Conservation (phyloP, 768 basidiomycete species). For the Coprinellus micaceus region DNA sequence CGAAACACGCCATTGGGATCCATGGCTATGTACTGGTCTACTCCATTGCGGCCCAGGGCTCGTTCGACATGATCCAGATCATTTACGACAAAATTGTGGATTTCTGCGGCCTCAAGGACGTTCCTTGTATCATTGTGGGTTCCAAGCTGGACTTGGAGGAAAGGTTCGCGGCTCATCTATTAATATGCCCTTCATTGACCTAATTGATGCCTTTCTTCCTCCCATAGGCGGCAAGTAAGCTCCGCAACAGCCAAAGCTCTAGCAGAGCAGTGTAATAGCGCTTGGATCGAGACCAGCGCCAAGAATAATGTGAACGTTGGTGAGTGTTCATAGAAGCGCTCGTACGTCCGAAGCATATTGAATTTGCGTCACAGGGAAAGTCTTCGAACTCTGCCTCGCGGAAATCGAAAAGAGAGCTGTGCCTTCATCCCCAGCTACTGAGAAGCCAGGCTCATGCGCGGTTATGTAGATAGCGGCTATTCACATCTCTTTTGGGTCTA, state of each 20-base stretch:
- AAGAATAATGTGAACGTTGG: slow-evolving; percentile 80
- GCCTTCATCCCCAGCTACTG: background rate
- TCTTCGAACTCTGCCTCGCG: slow-evolving; percentile 76
- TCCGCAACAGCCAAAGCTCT: slow-evolving; percentile 64
- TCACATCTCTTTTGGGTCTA: background rate
- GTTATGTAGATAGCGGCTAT: slow-evolving; percentile 44
- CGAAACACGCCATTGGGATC: slow-evolving; percentile 84
- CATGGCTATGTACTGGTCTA: slow-evolving; percentile 95
- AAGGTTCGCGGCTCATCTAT: slow-evolving; percentile 62
- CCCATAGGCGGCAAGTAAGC: slow-evolving; percentile 69
- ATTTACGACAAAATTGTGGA: slow-evolving; percentile 91
- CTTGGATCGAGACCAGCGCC: slow-evolving; percentile 84
- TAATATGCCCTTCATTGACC: no score
- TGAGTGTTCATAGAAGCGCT: slow-evolving; percentile 38
- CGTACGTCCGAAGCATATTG: background rate
- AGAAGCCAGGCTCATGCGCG: slow-evolving; percentile 42
- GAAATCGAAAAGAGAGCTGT: slow-evolving; percentile 65
- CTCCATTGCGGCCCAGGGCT: slow-evolving; percentile 78
- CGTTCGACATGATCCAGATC: slow-evolving; percentile 87
- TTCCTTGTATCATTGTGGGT: slow-evolving; percentile 91
- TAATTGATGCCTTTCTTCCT: no score
- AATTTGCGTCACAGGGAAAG: slow-evolving; percentile 44
- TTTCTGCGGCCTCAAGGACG: slow-evolving; percentile 74
- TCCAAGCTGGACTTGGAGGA: slow-evolving; percentile 78
- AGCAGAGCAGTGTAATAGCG: slow-evolving; percentile 64